Conservation (phyloP, 1,284 basidiomycete species). For the Neonothopanus nambi region DNA sequence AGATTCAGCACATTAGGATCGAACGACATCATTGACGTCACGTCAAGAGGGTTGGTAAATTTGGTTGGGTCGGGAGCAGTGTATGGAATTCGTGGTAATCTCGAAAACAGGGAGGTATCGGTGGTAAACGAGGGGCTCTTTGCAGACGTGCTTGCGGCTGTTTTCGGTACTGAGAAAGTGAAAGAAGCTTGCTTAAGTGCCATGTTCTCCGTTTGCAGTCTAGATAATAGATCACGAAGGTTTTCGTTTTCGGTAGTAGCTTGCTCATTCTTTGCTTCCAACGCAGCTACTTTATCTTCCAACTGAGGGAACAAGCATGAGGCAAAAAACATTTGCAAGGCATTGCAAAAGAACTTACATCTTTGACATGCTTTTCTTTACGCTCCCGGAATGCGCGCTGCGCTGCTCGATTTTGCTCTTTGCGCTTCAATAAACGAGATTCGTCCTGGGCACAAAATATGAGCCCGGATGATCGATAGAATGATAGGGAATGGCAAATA, state of each 20-base stretch:
- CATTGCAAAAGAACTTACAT: conserved; percentile 51
- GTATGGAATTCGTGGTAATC: conserved; percentile 18
- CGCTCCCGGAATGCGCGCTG: conserved; percentile 85
- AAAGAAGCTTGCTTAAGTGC: conserved; percentile 72
- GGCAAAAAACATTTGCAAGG: conserved; percentile 3
- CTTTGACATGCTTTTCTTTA: conserved; percentile 87
- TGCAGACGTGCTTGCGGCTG: conserved; percentile 18
- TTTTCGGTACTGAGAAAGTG: conserved; percentile 70
- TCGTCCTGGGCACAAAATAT: conserved; percentile 53
- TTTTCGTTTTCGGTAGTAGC: conserved; percentile 74
- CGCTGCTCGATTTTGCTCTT: conserved; percentile 85
- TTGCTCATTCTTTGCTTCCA: conserved; percentile 74
- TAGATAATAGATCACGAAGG: conserved; percentile 70
- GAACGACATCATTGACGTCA: conserved; percentile 63
- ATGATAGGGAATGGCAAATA: conserved; percentile 8
- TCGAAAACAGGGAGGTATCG: conserved; percentile 25
- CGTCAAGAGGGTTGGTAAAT: conserved; percentile 53
- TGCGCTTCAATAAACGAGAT: conserved; percentile 71
- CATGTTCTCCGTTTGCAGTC: conserved; percentile 80
- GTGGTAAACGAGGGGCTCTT: conserved; percentile 12
- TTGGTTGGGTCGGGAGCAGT: conserved; percentile 20
- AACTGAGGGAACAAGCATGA: conserved; percentile 43
- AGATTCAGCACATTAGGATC: conserved; percentile 62
- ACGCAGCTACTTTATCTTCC: conserved; percentile 78
- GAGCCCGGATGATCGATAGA: neutral